Conservation (phyloP, 2,329 filamentous ascomycete species). For the Nannizziopsis barbatae region DNA sequence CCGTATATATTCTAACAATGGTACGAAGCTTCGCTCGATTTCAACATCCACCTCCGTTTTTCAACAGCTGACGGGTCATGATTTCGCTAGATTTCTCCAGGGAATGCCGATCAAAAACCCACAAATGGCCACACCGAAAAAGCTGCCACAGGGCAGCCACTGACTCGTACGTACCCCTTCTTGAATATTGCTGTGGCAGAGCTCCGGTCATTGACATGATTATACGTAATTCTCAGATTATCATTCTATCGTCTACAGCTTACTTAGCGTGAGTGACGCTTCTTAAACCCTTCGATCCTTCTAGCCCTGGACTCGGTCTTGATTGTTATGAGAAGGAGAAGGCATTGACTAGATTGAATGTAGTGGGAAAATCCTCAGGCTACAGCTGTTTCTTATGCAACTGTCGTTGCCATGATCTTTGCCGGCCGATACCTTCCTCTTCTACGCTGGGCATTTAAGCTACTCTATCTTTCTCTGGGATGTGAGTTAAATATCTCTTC, state of each 20-base stretch:
- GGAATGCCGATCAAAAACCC: slow-evolving; percentile 18
- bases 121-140: slow-evolving; percentile 41
- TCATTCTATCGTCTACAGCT: slow-evolving; percentile 55
- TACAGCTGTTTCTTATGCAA: slow-evolving; percentile 49
- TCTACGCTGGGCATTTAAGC: slow-evolving; percentile 51
- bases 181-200: background rate
- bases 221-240: slow-evolving; percentile 39
- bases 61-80: background rate
- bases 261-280: slow-evolving; percentile 46
- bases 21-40: background rate
- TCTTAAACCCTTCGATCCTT: too few species aligned
- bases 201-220: background rate
- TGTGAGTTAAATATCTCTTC: slow-evolving; percentile 29
- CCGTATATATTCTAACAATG: slow-evolving; percentile 3
- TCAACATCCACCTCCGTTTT: background rate
- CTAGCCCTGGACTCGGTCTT: background rate
- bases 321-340: slow-evolving; percentile 1
- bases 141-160: slow-evolving; percentile 41
- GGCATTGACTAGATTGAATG: slow-evolving; percentile 9
- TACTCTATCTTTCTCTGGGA: slow-evolving; percentile 48
- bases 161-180: slow-evolving; percentile 43
- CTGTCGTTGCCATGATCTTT: slow-evolving; percentile 49
- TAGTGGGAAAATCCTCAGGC: slow-evolving; percentile 56
- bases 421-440: slow-evolving; percentile 52
- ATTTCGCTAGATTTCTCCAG: slow-evolving; percentile 4